Percentiles rank a stretch among this genome's conserved stretches.
Evolutionary conservation across 83 land plant genomes (phyloP).

Genomic region (Thuja plicata): DNA sequence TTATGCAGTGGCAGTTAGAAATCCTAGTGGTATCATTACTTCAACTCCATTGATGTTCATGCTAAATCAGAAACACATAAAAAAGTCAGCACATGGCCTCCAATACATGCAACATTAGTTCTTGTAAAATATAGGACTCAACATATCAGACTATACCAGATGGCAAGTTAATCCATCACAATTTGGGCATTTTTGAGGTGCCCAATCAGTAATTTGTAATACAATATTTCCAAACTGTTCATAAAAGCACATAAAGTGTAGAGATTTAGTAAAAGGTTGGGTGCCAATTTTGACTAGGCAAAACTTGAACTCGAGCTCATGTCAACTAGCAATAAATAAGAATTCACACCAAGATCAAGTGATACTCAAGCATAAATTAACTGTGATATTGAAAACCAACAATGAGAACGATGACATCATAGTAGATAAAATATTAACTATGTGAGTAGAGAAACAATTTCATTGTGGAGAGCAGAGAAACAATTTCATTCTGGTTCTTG

Average conservation of each 20-base stretch:
- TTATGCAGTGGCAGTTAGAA: constrained; percentile 67
- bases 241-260: not conserved
- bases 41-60: constrained; percentile 67
- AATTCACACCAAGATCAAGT: not conserved
- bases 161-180: constrained; percentile 46
- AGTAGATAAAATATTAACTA: no score
- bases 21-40: constrained; percentile 60
- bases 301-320: not conserved
- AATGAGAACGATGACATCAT: no score
- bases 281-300: not conserved
- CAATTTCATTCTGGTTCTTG: no score
- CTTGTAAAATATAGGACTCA: not conserved
- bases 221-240: constrained; percentile 57
- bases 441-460: no score
- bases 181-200: constrained; percentile 36
- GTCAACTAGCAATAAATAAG: not conserved
- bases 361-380: not conserved
- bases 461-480: no score
- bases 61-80: constrained; percentile 27
- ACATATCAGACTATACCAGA: constrained; percentile 30
- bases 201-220: constrained; percentile 42
- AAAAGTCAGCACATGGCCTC: not conserved
- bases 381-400: no score
- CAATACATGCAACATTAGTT: not conserved
- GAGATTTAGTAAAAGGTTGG: not conserved